A percentile compares a stretch with the other conserved stretches of the same genome.
Evolutionary conservation across 108 stramenopile genomes (phyloP).

Genomic region (Nitzschia putrida): DNA sequence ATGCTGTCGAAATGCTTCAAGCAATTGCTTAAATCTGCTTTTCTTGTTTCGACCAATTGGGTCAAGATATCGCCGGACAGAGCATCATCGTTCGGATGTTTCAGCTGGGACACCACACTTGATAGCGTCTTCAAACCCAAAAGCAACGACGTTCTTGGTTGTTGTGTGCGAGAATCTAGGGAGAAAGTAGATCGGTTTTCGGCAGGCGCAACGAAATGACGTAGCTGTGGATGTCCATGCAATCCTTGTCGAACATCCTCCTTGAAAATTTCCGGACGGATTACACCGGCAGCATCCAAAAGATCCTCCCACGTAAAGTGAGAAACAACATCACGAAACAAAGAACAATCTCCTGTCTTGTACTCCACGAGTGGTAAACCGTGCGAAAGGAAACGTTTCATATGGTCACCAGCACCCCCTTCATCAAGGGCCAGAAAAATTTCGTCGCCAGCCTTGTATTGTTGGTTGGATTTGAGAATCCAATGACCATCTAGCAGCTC

Average conservation of each 20-base stretch:
- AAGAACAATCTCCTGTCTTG: background rate
- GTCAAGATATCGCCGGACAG: constrained; percentile 10
- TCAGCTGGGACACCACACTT: constrained; percentile 26
- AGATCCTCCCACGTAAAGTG: constrained; percentile 41
- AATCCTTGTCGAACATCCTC: constrained; percentile 14
- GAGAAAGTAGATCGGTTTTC: constrained; percentile 39
- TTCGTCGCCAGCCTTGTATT: constrained; percentile 35
- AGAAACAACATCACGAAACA: constrained; percentile 20
- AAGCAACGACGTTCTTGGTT: constrained; percentile 26
- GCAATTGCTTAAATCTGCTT: constrained; percentile 13
- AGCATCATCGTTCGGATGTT: constrained; percentile 13
- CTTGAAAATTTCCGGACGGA: constrained; percentile 34
- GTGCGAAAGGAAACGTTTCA: constrained; percentile 35
- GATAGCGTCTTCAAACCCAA: constrained; percentile 24
- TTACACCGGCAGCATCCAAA: constrained; percentile 30
- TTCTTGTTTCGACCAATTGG: constrained; percentile 5
- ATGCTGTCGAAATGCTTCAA: background rate
- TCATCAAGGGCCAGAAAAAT: constrained; percentile 38
- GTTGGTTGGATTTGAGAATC: constrained; percentile 18
- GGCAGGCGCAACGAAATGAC: constrained; percentile 1
- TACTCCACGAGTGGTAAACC: constrained; percentile 24
- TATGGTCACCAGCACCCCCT: constrained; percentile 31
- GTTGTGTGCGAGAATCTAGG: constrained; percentile 5
- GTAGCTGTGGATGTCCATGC: constrained; percentile 24
- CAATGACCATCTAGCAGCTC: constrained; percentile 18